phyloP scores from a whole-genome alignment of 139 green algal genomes.

The Auxenochlorella protothecoides region DNA sequence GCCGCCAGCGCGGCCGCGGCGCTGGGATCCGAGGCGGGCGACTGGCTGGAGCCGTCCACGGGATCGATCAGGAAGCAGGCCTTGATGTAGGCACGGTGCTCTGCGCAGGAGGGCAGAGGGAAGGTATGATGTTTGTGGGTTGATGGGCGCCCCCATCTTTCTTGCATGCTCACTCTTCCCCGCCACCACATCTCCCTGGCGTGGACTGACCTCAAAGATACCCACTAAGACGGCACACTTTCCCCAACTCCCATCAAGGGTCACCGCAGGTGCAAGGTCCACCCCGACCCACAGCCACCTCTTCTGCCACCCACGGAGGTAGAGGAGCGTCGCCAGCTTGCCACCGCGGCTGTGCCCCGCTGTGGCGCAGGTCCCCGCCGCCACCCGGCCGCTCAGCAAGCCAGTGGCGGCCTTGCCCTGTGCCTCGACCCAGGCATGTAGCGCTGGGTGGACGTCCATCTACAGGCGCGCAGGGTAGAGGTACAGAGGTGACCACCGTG shows the following conservation, averaged over 20 bases:
- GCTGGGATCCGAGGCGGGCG: constrained; percentile 24
- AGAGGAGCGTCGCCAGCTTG: constrained; percentile 47
- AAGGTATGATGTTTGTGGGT: neutral
- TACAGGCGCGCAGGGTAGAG: neutral
- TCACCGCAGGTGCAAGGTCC: no score
- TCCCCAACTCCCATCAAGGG: no score
- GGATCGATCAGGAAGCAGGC: constrained; percentile 50
- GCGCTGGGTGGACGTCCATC: neutral
- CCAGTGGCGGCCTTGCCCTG: neutral
- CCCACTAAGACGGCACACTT: no score
- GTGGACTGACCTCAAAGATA: no score
- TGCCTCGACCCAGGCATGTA: neutral
- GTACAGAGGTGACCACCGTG: no score
- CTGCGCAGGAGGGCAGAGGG: neutral
- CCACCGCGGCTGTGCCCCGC: constrained; percentile 48
- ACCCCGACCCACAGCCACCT: no score
- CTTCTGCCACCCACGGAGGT: constrained; percentile 12
- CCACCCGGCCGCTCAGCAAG: neutral
- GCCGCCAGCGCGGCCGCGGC: constrained; percentile 21
- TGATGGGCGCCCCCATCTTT: no score
- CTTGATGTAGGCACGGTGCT: constrained; percentile 3
- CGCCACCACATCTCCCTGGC: no score
- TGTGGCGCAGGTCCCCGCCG: neutral
- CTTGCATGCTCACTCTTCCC: no score
- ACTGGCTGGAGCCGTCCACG: constrained; percentile 32